Percentiles rank a stretch among this genome's conserved stretches.
Evolutionary conservation across 176 grass and related monocot species (phyloP).

Genomic region (Saccharum spontaneum): DNA sequence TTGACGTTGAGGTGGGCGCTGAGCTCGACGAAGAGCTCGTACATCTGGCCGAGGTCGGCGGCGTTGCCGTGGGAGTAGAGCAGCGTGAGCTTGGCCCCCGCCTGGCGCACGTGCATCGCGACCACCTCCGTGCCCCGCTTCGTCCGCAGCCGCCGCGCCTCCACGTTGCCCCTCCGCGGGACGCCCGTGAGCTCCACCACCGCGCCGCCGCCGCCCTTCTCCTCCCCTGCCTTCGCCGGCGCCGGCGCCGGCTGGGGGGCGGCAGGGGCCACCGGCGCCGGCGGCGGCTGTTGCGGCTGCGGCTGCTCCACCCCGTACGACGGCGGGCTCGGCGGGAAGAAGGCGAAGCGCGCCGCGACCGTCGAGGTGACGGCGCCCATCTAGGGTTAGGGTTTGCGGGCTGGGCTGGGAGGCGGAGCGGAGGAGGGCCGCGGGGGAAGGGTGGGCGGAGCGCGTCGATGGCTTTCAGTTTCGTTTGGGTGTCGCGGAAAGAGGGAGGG

Average conservation of each 20-base stretch:
- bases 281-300: neutral
- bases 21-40: constrained; percentile 92
- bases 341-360: constrained; percentile 78
- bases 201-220: neutral
- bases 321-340: constrained; percentile 79
- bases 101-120: constrained; percentile 76
- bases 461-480: constrained; percentile 38
- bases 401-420: neutral
- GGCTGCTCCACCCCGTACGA: constrained; percentile 54
- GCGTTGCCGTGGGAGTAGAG: constrained; percentile 99
- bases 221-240: neutral
- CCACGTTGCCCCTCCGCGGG: constrained; percentile 66
- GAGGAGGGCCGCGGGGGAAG: neutral
- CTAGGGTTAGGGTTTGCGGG: constrained; percentile 31
- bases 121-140: constrained; percentile 77
- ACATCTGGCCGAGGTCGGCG: constrained; percentile 96
- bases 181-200: constrained; percentile 63
- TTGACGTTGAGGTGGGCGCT: constrained; percentile 90
- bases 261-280: neutral
- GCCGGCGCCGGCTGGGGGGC: neutral
- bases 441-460: constrained; percentile 9
- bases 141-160: constrained; percentile 73
- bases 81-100: constrained; percentile 70
- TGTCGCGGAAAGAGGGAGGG: neutral
- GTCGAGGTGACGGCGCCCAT: constrained; percentile 84